Evolutionary conservation across 768 basidiomycete genomes (phyloP).

Genomic region (Mycena rebaudengoi): DNA sequence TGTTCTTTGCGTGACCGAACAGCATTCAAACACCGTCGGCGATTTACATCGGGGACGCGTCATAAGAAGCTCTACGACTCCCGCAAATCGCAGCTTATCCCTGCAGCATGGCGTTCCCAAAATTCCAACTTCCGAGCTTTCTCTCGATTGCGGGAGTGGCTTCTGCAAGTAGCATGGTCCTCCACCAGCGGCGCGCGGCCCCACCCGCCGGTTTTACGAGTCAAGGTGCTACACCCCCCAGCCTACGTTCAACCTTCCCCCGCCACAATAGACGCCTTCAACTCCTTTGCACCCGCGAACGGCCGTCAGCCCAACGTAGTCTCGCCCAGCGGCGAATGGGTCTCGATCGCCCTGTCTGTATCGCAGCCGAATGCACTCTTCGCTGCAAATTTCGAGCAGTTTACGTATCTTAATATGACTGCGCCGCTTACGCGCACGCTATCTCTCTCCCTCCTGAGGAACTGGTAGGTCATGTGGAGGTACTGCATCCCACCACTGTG

Average conservation of each 20-base stretch:
- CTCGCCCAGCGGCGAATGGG: constrained; percentile 38
- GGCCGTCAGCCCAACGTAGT: constrained; percentile 27
- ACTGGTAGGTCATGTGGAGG: constrained; percentile 33
- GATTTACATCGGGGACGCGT: neutral
- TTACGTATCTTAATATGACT: constrained; percentile 31
- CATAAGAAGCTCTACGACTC: constrained; percentile 4
- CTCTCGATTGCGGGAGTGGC: neutral
- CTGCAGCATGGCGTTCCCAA: constrained; percentile 3
- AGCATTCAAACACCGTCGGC: neutral
- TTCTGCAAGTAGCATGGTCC: constrained; percentile 20
- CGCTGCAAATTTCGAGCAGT: constrained; percentile 34
- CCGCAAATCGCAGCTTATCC: neutral
- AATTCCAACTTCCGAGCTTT: constrained; percentile 4
- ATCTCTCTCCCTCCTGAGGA: constrained; percentile 35
- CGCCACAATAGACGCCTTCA: constrained; percentile 34
- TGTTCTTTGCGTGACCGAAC: neutral
- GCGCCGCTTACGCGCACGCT: constrained; percentile 35
- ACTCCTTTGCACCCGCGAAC: constrained; percentile 28
- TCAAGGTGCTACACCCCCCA: constrained; percentile 22
- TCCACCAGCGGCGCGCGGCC: constrained; percentile 31
- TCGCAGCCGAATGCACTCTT: constrained; percentile 37
- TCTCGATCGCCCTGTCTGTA: constrained; percentile 33
- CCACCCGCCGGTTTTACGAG: constrained; percentile 37
- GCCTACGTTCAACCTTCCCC: constrained; percentile 35
- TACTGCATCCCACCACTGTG: constrained; percentile 41